Conservation (phyloP, 495 filamentous ascomycete species). For the Baudoinia panamericana region DNA sequence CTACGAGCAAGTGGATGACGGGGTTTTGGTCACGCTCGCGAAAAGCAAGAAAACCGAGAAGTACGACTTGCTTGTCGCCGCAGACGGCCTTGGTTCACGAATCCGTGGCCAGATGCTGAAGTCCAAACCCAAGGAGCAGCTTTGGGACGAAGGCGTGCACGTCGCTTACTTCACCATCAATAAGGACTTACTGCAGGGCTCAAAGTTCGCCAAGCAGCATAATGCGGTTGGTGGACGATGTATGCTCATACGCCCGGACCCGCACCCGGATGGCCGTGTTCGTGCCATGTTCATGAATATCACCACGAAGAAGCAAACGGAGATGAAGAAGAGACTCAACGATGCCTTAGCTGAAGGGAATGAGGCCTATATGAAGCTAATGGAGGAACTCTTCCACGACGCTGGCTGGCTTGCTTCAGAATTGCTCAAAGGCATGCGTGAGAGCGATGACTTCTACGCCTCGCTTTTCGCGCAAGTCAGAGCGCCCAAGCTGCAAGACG, state of each 20-base stretch:
- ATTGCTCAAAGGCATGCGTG: conserved; percentile 18
- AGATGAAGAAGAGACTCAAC: conserved; percentile 5
- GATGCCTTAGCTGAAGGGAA: conserved; percentile 7
- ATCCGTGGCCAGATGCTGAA: conserved; percentile 18
- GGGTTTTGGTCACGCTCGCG: conserved; percentile 18
- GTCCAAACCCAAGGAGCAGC: conserved; percentile 2
- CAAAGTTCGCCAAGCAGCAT: conserved; percentile 10
- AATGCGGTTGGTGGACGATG: conserved; percentile 7
- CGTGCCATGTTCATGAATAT: conserved; percentile 5
- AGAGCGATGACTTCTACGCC: conserved; percentile 21
- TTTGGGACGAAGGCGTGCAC: conserved; percentile 18
- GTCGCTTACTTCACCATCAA: conserved; percentile 24
- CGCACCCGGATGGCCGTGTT: conserved; percentile 3
- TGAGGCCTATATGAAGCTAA: conserved; percentile 6
- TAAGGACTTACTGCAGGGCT: conserved; percentile 3
- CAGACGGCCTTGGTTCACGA: conserved; percentile 20
- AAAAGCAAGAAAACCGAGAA: conserved; percentile 7
- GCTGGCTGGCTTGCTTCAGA: conserved; percentile 16
- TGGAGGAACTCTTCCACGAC: conserved; percentile 16
- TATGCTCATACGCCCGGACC: conserved; percentile 14
- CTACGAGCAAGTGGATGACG: conserved; percentile 9
- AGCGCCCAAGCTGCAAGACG: conserved; percentile 7
- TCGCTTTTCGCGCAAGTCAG: conserved; percentile 10
- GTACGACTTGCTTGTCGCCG: conserved; percentile 24
- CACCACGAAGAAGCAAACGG: not conserved